Conservation (phyloP, 2,329 filamentous ascomycete species). For the Madurella mycetomatis region DNA sequence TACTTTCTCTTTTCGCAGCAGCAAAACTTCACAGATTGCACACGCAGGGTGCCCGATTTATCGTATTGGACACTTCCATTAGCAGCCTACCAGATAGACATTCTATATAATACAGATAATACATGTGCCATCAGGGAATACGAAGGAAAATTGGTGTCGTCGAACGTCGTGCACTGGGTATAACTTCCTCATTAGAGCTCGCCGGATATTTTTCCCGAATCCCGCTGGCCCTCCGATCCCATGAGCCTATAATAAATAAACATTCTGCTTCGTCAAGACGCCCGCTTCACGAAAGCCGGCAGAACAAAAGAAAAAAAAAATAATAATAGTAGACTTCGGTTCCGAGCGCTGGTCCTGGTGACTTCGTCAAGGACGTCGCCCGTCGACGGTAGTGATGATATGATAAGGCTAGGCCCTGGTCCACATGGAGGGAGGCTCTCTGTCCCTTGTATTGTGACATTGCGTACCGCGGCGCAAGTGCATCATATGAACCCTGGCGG, state of each 20-base stretch:
- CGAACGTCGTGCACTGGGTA: constrained; percentile 18
- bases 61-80: neutral
- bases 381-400: no score
- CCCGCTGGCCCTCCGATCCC: neutral
- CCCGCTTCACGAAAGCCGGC: neutral
- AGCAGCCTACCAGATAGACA: neutral
- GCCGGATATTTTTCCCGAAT: neutral
- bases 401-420: neutral
- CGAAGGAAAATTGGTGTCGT: constrained; percentile 11
- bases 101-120: constrained; percentile 10
- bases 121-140: constrained; percentile 3
- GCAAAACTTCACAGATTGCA: no score
- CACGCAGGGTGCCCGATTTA: no score
- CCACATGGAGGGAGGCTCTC: neutral
- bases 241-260: neutral
- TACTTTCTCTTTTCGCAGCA: no score
- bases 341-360: no score
- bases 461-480: neutral
- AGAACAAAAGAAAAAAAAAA: neutral
- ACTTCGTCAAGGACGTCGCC: no score
- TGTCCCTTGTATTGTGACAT: neutral
- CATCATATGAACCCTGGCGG: constrained; percentile 20
- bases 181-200: constrained; percentile 9
- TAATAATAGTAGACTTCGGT: no score
- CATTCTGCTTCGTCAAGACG: neutral